These are phyloP conservation scores for Daldinia bambusicola DNA, from an alignment of 495 filamentous ascomycete genomes.

Conservation along the genomic window DNA sequence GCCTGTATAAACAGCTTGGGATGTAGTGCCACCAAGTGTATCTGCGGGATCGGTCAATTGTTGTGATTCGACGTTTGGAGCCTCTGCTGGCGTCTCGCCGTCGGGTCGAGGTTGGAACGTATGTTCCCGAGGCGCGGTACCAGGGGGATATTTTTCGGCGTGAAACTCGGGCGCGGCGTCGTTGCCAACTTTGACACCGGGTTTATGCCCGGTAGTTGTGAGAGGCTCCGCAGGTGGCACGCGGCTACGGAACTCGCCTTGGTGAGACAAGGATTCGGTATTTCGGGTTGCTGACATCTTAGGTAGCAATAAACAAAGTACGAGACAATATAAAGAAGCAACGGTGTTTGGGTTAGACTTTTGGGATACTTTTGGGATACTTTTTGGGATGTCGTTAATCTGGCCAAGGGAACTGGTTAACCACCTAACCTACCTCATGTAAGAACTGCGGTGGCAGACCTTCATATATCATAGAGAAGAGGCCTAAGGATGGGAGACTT, in stretches of 20 bases:
- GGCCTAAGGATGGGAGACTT: slow-evolving; percentile 1
- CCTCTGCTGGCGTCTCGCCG: slow-evolving; percentile 59
- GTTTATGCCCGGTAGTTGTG: slow-evolving; percentile 68
- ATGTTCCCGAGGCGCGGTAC: slow-evolving; percentile 69
- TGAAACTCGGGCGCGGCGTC: slow-evolving; percentile 72
- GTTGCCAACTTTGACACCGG: slow-evolving; percentile 67
- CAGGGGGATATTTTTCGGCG: slow-evolving; percentile 67
- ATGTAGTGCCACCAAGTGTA: slow-evolving; percentile 72
- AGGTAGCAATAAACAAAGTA: background rate
- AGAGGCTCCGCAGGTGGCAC: slow-evolving; percentile 63
- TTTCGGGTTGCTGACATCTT: slow-evolving; percentile 66
- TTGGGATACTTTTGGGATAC: background rate
- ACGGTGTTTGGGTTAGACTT: too few relatives aligned
- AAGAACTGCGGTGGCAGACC: background rate
- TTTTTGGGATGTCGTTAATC: background rate
- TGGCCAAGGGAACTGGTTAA: background rate
- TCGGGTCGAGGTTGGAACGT: slow-evolving; percentile 69
- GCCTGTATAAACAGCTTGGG: slow-evolving; percentile 67
- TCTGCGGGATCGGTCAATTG: slow-evolving; percentile 54
- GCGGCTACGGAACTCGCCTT: slow-evolving; percentile 67
- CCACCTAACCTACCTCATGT: background rate
- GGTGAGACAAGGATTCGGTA: slow-evolving; percentile 62
- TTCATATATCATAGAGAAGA: slow-evolving; percentile 25
- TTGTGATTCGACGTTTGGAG: slow-evolving; percentile 35
- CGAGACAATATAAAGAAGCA: too few relatives aligned